These are phyloP conservation scores for Penicillium crystallinum DNA, from an alignment of 495 filamentous ascomycete genomes.

Conservation along the genomic window DNA sequence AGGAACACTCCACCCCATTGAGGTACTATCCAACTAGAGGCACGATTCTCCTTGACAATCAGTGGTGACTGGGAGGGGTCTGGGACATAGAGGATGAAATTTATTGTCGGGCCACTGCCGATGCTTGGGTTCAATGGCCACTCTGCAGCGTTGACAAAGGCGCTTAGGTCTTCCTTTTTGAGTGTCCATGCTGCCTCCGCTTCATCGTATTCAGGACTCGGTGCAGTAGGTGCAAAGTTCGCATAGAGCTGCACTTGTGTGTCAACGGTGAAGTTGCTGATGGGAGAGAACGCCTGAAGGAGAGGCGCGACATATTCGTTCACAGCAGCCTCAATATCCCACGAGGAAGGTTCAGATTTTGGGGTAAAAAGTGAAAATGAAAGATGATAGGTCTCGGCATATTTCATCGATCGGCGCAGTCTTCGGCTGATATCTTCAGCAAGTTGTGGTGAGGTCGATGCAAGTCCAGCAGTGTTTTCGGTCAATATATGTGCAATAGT, in stretches of 20 bases:
- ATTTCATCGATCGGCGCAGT: slow-evolving; percentile 79
- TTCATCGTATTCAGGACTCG: slow-evolving; percentile 50
- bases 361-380: slow-evolving; percentile 94
- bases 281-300: slow-evolving; percentile 66
- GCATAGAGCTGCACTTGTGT: slow-evolving; percentile 95
- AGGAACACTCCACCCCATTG: slow-evolving; percentile 95
- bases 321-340: slow-evolving; percentile 85
- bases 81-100: slow-evolving; percentile 87
- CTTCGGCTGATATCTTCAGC: slow-evolving; percentile 51
- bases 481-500: slow-evolving; percentile 80
- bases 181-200: slow-evolving; percentile 56
- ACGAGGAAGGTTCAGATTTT: slow-evolving; percentile 68
- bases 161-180: slow-evolving; percentile 80
- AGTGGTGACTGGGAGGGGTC: slow-evolving; percentile 55
- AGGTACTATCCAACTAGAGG: slow-evolving; percentile 87
- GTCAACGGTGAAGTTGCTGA: slow-evolving; percentile 95
- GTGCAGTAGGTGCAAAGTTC: slow-evolving; percentile 67
- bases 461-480: slow-evolving; percentile 28
- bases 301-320: slow-evolving; percentile 77
- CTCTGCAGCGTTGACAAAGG: slow-evolving; percentile 95
- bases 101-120: slow-evolving; percentile 85
- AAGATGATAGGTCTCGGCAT: slow-evolving; percentile 89
- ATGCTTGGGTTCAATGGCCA: slow-evolving; percentile 96
- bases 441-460: slow-evolving; percentile 40
- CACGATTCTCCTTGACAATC: slow-evolving; percentile 62